phyloP scores from a whole-genome alignment of 164 flowering plant species.

The Dillenia suffruticosa region DNA sequence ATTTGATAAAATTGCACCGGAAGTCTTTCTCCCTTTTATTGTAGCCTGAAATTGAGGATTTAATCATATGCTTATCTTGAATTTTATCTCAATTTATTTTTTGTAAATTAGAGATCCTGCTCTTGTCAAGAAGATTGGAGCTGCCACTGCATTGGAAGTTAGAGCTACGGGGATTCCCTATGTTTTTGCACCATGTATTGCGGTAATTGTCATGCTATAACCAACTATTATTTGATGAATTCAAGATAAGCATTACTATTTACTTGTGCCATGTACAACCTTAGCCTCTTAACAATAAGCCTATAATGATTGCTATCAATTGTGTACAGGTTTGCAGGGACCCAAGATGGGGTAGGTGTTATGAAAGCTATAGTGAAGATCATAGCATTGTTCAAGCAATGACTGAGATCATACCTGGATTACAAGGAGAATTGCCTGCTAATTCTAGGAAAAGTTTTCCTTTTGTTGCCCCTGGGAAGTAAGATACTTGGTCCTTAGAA shows the following conservation, averaged over 20 bases:
- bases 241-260: neutral
- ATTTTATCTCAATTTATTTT: neutral
- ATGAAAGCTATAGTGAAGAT: conserved; percentile 25
- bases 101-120: conserved; percentile 8
- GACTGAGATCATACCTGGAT: conserved; percentile 22
- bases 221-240: neutral
- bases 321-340: conserved; percentile 23
- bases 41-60: neutral
- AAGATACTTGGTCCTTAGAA: neutral
- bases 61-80: neutral
- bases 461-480: conserved; percentile 8
- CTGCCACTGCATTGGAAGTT: conserved; percentile 15
- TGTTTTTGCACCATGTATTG: conserved; percentile 17
- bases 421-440: conserved; percentile 21
- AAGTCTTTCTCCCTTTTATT: too few relatives aligned
- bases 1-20: too few relatives aligned
- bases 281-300: neutral
- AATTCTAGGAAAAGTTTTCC: conserved; percentile 12
- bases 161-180: conserved; percentile 18
- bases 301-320: neutral
- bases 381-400: conserved; percentile 19
- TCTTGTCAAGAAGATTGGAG: conserved; percentile 14
- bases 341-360: conserved; percentile 34
- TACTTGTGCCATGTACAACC: neutral
- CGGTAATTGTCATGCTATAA: neutral